These are phyloP conservation scores for Penicillium sp. DNA, from an alignment of 2,329 filamentous ascomycete genomes.

Conservation along the genomic window DNA sequence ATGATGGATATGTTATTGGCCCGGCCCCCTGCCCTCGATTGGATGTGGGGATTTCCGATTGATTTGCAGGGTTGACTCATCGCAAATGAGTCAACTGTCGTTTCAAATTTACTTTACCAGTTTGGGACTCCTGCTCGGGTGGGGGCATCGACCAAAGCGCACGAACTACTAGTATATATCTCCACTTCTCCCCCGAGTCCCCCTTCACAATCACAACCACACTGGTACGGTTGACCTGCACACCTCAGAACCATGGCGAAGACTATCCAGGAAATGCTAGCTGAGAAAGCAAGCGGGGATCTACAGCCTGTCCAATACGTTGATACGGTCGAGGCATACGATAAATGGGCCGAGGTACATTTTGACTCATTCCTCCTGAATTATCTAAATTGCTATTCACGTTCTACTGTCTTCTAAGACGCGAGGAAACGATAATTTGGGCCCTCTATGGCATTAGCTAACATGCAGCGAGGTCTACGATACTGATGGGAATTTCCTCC, in stretches of 20 bases:
- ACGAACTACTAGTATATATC: neutral
- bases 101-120: neutral
- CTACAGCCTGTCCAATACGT: conserved; percentile 32
- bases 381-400: neutral
- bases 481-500: conserved; percentile 68
- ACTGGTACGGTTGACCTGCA: too few relatives aligned
- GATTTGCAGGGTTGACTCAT: too few relatives aligned
- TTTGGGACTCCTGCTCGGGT: neutral
- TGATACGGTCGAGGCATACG: conserved; percentile 42
- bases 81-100: neutral
- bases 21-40: too few relatives aligned
- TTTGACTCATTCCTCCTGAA: neutral
- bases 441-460: too few relatives aligned
- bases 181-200: neutral
- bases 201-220: neutral
- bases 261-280: conserved; percentile 28
- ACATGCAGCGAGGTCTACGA: conserved; percentile 57
- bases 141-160: neutral
- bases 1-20: neutral
- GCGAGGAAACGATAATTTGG: too few relatives aligned
- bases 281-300: neutral
- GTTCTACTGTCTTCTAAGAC: too few relatives aligned
- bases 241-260: too few relatives aligned
- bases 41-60: too few relatives aligned
- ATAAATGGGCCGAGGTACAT: conserved; percentile 43